Evolutionary conservation across 768 basidiomycete species (phyloP), one percentile per base, ranked within the genome.

Genomic region (Russula vinacea): DNA sequence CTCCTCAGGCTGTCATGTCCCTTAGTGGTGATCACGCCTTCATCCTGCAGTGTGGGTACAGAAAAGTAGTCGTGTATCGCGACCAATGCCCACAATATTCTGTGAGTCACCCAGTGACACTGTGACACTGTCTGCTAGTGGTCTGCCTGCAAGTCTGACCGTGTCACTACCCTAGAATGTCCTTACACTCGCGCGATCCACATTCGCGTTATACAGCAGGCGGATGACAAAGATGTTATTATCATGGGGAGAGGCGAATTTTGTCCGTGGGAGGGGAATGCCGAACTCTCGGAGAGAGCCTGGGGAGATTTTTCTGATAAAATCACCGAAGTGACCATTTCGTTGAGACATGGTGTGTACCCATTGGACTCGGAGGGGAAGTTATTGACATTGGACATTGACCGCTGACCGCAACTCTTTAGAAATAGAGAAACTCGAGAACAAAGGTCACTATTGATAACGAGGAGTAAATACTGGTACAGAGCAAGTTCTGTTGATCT

Each of bases 21-120:
- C 16, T 5, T 47, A 24, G 3, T 24, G 13, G 2, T 1, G 0
- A 0, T n/a, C n/a, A n/a, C 8, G 0, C 1, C 10, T 22, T 47
- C 10, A 1, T 11, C n/a, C n/a, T 47, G n/a, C 22, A 4, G 22
- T 4, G 22, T 5, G 10, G 22, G n/a, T 0, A 13, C n/a, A 47
- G 45, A 13, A 47, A 5, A 2, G 22, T 47, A 10, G 10, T 24
- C n/a, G 45, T 47, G 45, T 47, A 22, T 29, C 49, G 5, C 49
- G 22, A 16, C 24, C 14, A 26, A 5, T 50, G 49, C 49, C 10
- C 49, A 22, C 13, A 14, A 7, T 50, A 50, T 50, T 16, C 13
- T 16, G 49, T 50, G 26, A 26, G 49, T 50, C 13, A n/a, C 19
- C 44, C n/a, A n/a, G n/a, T n/a, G n/a, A n/a, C n/a, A n/a, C n/a